These are phyloP conservation scores for Cryphonectria carpinicola DNA, from an alignment of 2,329 filamentous ascomycete genomes.

Conservation along the genomic window DNA sequence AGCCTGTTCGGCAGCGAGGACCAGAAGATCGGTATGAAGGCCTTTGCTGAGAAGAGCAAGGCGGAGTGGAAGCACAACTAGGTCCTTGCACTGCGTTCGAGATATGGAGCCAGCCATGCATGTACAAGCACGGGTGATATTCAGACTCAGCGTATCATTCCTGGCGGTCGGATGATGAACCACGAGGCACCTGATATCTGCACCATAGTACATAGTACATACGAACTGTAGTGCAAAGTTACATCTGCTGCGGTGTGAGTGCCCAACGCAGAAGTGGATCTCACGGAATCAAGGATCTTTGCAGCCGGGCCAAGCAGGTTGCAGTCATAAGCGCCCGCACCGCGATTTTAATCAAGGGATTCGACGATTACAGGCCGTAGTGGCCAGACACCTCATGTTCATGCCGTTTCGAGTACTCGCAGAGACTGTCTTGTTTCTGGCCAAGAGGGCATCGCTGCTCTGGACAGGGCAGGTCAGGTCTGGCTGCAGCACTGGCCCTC, in stretches of 20 bases:
- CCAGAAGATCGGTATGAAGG: slow-evolving; percentile 96
- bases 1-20: slow-evolving; percentile 90
- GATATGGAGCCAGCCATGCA: not conserved
- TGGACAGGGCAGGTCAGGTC: not conserved
- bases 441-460: not conserved
- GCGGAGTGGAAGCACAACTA: slow-evolving; percentile 86
- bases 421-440: not conserved
- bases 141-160: slow-evolving; percentile 5
- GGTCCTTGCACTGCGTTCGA: not conserved
- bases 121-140: not conserved
- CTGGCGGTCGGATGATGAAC: not conserved
- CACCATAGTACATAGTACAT: slow-evolving; percentile 5
- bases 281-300: slow-evolving; percentile 12
- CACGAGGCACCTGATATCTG: slow-evolving; percentile 14
- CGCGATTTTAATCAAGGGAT: slow-evolving; percentile 1
- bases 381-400: slow-evolving; percentile 4
- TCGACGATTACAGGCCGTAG: slow-evolving; percentile 4
- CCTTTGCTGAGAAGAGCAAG: slow-evolving; percentile 95
- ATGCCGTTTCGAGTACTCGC: not conserved
- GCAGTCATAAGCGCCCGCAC: slow-evolving; percentile 26
- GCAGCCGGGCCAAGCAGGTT: slow-evolving; percentile 25
- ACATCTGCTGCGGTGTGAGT: slow-evolving; percentile 21
- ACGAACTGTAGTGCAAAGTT: not conserved
- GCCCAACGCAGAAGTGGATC: slow-evolving; percentile 19
- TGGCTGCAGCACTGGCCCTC: slow-evolving; percentile 1